These are phyloP conservation scores for Paratinospora sagittata DNA, from an alignment of 164 flowering plant genomes.

Conservation along the genomic window DNA sequence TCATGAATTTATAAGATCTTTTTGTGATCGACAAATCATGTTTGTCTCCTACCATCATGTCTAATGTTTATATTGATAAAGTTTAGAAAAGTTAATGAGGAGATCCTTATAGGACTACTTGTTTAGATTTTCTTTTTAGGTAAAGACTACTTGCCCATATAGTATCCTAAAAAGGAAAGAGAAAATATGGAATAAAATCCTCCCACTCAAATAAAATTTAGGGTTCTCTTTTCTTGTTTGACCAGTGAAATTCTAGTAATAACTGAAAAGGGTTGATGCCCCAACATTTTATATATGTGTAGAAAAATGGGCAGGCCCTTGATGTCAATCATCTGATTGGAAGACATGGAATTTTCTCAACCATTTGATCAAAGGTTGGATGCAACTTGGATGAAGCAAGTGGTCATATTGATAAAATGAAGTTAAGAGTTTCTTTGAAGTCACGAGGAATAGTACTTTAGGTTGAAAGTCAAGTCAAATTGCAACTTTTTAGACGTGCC, in stretches of 20 bases:
- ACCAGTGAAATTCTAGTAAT: slow-evolving; percentile 11
- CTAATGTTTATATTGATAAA: neutral
- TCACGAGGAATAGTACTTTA: neutral
- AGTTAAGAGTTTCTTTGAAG: neutral
- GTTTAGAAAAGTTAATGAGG: neutral
- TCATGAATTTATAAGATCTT: too few relatives aligned
- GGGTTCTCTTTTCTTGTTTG: slow-evolving; percentile 13
- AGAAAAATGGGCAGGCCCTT: neutral
- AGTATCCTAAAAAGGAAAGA: neutral
- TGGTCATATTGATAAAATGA: neutral
- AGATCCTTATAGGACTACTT: neutral
- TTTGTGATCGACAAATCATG: neutral
- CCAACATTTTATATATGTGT: neutral
- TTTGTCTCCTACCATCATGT: neutral
- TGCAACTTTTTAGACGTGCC: neutral
- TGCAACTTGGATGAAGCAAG: neutral
- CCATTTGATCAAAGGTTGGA: neutral
- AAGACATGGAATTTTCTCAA: neutral
- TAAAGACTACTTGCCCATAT: neutral
- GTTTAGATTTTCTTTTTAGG: neutral
- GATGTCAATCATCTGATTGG: neutral
- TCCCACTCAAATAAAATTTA: slow-evolving; percentile 9
- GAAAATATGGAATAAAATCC: slow-evolving; percentile 11
- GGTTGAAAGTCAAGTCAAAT: slow-evolving; percentile 3
- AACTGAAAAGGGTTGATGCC: slow-evolving; percentile 13